A percentile compares a stretch with the other conserved stretches of the same genome.
phyloP scores from a whole-genome alignment of 345 rosid species.

The Ceriops decandra region DNA sequence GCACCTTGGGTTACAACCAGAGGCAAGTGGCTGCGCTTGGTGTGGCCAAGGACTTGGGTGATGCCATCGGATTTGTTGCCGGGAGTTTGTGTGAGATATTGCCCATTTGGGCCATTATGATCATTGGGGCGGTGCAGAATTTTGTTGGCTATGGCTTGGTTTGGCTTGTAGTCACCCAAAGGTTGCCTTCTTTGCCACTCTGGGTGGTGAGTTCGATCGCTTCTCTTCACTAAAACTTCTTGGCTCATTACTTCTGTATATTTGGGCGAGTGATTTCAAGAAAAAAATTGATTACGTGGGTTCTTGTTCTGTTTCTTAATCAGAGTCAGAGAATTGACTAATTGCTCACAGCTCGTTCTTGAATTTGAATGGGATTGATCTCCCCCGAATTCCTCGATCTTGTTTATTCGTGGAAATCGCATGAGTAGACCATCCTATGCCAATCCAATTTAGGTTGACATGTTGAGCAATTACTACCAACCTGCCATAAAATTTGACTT shows the following conservation, averaged over 20 bases:
- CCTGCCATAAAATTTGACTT: not conserved
- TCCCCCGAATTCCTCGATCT: not conserved
- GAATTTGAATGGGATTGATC: not conserved
- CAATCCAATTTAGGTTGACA: not conserved
- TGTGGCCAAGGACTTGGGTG: constrained; percentile 83
- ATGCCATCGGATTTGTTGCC: constrained; percentile 56
- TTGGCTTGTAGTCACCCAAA: constrained; percentile 54
- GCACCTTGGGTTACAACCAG: constrained; percentile 65
- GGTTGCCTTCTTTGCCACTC: constrained; percentile 60
- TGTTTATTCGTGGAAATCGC: not conserved
- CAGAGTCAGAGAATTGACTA: too few relatives aligned
- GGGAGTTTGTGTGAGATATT: constrained; percentile 58
- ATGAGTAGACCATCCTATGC: not conserved
- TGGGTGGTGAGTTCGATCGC: constrained; percentile 64
- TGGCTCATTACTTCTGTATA: not conserved
- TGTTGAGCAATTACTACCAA: not conserved
- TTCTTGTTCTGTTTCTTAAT: too few relatives aligned
- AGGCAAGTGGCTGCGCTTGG: constrained; percentile 67
- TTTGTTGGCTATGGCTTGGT: constrained; percentile 65
- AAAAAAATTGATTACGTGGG: not conserved
- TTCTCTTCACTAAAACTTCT: not conserved
- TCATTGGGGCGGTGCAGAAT: constrained; percentile 61
- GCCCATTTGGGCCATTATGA: constrained; percentile 56
- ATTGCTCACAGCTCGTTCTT: not conserved
- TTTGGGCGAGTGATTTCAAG: not conserved